Conservation (phyloP, 495 filamentous ascomycete species). For the Xylaria longipes region DNA sequence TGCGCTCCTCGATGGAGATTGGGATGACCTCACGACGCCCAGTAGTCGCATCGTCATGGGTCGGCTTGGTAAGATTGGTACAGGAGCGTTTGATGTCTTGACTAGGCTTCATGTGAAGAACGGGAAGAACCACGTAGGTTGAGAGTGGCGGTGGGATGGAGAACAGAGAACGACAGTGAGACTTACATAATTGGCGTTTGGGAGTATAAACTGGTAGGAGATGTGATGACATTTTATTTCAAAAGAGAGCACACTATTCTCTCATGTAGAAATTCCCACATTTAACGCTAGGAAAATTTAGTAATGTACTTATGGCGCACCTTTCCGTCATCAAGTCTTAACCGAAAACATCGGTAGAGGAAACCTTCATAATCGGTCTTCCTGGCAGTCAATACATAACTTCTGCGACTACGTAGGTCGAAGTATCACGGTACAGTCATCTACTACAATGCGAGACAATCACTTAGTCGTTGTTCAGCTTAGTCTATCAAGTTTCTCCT, state of each 20-base stretch:
- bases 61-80: conserved; percentile 79
- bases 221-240: not conserved
- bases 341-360: too few relatives aligned
- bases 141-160: not conserved
- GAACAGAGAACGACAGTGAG: conserved; percentile 22
- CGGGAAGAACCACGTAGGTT: conserved; percentile 34
- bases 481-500: too few relatives aligned
- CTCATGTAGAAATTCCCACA: not conserved
- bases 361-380: too few relatives aligned
- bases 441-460: too few relatives aligned
- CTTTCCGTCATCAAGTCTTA: too few relatives aligned
- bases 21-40: conserved; percentile 85
- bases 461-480: too few relatives aligned
- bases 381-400: too few relatives aligned
- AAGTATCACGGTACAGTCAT: too few relatives aligned
- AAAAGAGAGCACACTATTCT: not conserved
- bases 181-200: conserved; percentile 21
- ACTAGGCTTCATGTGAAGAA: conserved; percentile 51
- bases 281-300: too few relatives aligned
- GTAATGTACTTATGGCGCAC: too few relatives aligned
- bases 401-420: too few relatives aligned
- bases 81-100: conserved; percentile 90
- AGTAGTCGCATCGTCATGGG: conserved; percentile 90
- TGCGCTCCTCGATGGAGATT: conserved; percentile 86
- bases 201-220: not conserved